These are phyloP conservation scores for Carnegiea gigantea DNA, from an alignment of 179 eudicot species.

Conservation along the genomic window DNA sequence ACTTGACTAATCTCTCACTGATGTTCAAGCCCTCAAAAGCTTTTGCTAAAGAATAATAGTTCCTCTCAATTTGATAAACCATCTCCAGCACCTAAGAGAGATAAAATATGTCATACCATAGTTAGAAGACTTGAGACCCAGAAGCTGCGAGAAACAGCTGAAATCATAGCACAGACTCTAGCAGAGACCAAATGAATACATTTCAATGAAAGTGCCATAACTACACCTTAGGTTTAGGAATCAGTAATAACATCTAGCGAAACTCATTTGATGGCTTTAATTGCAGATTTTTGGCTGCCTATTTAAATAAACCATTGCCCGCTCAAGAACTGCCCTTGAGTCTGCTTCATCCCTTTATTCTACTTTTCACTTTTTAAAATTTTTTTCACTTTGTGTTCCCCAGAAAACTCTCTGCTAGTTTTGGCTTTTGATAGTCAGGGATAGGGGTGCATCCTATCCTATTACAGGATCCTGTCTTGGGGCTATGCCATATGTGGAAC, in stretches of 20 bases:
- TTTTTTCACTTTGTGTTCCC: neutral
- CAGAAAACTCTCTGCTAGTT: neutral
- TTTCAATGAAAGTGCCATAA: neutral
- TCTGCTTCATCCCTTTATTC: too few relatives aligned
- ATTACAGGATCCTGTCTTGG: neutral
- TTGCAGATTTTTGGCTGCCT: too few relatives aligned
- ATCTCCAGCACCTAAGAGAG: constrained; percentile 70
- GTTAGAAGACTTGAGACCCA: neutral
- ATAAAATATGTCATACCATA: constrained; percentile 7
- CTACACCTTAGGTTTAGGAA: neutral
- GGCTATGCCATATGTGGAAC: neutral
- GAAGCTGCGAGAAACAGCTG: constrained; percentile 1
- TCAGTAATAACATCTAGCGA: neutral
- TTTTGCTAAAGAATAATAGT: too few relatives aligned
- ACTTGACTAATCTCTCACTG: too few relatives aligned
- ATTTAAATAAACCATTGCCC: too few relatives aligned
- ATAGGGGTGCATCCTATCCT: neutral
- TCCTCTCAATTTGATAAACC: constrained; percentile 31
- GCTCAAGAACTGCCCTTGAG: too few relatives aligned
- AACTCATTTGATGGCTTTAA: neutral
- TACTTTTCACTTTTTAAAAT: neutral
- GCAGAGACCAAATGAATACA: neutral
- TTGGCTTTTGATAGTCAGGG: neutral
- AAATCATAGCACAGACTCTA: neutral
- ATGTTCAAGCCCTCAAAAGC: too few relatives aligned